Percentiles rank a stretch among this genome's conserved stretches.
Conservation (phyloP, 225 moss, liverwort and hornwort genomes). For the Pseudoscleropodium purum region DNA sequence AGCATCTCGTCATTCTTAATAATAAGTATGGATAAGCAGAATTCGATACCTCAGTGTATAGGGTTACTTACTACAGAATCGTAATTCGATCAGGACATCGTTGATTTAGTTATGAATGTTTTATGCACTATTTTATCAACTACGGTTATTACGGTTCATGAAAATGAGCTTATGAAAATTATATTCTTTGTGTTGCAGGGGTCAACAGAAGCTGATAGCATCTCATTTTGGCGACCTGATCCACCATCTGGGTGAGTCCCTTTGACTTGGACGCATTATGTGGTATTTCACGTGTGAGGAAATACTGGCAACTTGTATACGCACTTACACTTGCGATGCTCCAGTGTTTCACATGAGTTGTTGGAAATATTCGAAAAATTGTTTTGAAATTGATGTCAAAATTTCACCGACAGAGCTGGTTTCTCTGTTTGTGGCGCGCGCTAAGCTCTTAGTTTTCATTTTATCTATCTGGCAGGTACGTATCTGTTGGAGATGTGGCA, state of each 20-base stretch:
- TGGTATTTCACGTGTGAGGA: background rate
- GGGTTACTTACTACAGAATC: background rate
- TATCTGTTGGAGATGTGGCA: conserved; percentile 78
- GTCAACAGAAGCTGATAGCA: conserved; percentile 10
- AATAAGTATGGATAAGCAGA: background rate
- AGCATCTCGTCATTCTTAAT: background rate
- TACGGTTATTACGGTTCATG: background rate
- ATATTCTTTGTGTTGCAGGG: conserved; percentile 10
- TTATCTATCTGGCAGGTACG: conserved; percentile 39
- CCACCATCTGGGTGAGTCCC: conserved; percentile 33
- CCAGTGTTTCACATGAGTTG: background rate
- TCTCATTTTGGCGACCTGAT: conserved; percentile 49
- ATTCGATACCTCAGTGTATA: background rate
- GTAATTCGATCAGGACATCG: background rate
- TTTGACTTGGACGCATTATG: background rate
- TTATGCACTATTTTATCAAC: background rate
- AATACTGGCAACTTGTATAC: background rate
- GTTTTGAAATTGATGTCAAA: no score
- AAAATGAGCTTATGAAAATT: background rate
- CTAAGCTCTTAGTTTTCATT: background rate
- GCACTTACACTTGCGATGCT: background rate
- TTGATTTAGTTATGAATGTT: background rate
- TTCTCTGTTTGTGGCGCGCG: background rate
- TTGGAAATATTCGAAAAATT: background rate
- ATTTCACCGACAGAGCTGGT: background rate